Evolutionary conservation across 495 filamentous ascomycete genomes (phyloP), one percentile per base, ranked within the genome.

Genomic region (Talaromyces liani): DNA sequence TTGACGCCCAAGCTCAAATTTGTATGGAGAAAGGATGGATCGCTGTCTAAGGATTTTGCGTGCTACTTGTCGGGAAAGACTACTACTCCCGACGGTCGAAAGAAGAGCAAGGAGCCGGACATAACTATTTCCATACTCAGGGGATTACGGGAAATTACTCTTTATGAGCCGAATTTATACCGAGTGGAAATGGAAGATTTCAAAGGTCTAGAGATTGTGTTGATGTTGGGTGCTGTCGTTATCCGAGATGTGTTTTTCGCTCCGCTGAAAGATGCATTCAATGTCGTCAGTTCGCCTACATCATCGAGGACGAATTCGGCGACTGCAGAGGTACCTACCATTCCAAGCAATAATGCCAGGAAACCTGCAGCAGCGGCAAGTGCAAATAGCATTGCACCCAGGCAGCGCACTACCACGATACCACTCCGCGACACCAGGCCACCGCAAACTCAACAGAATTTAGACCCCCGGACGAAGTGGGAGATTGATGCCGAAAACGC

Each of bases 181-280:
- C 81, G 94, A 1, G 89, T 97, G 4, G 93, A 97, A 47, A 87
- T 97, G 68, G 93, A 98, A 71, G 94, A 98, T 73, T 85, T 88
- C 63, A 98, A 98, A 73, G 94, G 94, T 3, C 78, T 98, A 6
- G 94, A 98, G 74, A 81, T 98, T 1, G 90, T 93, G 0, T 72
- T 98, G 3, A 70, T 98, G n/a, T 79, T 98, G 4, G 81, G 87
- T 27, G 89, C 92, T 1, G 85, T 89, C 45, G 90, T 92, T 9
- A 95, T 98, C 65, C 86, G 89, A 25, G 94, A 98, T 65, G 82
- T 97, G 18, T 97, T 88, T 75, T 88, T 94, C 64, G 76, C 77
- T 29, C 76, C 85, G 14, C 81, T 86, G 57, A 80, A 80, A 39
- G 87, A 93, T 65, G 76, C 85, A 0, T 98, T 98, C 78, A 94